phyloP scores from a whole-genome alignment of 495 filamentous ascomycete species.

The Penicillium macrosclerotiorum region DNA sequence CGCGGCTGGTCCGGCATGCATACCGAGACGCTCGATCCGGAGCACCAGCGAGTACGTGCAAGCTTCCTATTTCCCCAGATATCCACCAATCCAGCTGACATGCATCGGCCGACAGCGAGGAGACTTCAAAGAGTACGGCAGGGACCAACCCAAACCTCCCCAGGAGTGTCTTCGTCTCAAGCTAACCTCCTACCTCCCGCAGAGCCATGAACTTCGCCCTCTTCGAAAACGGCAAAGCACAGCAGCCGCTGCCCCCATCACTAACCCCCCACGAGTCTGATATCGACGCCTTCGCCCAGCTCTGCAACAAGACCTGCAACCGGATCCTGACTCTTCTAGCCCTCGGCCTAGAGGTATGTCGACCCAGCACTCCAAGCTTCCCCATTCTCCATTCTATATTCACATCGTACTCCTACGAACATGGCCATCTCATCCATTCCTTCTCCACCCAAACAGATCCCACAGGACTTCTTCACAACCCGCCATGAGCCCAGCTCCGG shows the following conservation, averaged over 20 bases:
- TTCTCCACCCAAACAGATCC: slow-evolving; percentile 30
- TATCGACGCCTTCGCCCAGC: slow-evolving; percentile 60
- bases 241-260: slow-evolving; percentile 72
- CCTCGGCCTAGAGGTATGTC: slow-evolving; percentile 62
- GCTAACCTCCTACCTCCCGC: slow-evolving; percentile 25
- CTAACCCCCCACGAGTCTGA: slow-evolving; percentile 59
- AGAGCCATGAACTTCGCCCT: slow-evolving; percentile 93
- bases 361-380: too few species aligned
- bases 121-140: slow-evolving; percentile 91
- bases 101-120: slow-evolving; percentile 61
- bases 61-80: background rate
- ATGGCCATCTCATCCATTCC: slow-evolving; percentile 12
- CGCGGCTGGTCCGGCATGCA: slow-evolving; percentile 89
- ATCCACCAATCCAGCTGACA: slow-evolving; percentile 10
- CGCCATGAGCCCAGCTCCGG: slow-evolving; percentile 62
- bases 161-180: too few species aligned
- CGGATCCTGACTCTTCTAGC: slow-evolving; percentile 74
- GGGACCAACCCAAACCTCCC: too few species aligned
- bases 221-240: slow-evolving; percentile 67
- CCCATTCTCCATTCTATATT: background rate
- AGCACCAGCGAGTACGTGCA: slow-evolving; percentile 67
- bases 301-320: slow-evolving; percentile 71
- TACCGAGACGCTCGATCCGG: slow-evolving; percentile 81
- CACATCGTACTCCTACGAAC: background rate
- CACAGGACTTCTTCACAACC: slow-evolving; percentile 66